Evolutionary conservation across 2,329 filamentous ascomycete genomes (phyloP).

Genomic region (Hypoxylon rubiginosum): DNA sequence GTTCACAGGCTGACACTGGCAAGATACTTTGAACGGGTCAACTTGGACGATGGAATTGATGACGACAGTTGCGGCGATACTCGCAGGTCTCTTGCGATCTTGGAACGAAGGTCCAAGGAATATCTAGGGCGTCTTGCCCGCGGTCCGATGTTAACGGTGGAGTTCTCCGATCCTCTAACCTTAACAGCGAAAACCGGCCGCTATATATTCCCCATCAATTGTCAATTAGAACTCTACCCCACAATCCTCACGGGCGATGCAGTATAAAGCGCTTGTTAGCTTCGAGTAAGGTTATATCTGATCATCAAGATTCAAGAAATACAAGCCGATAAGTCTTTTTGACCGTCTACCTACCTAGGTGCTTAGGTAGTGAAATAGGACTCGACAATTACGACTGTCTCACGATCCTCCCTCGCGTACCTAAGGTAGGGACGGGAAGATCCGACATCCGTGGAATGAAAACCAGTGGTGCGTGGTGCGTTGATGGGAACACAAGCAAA

Average conservation of each 20-base stretch:
- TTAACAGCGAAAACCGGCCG: slow-evolving; percentile 36
- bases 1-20: slow-evolving; percentile 10
- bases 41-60: slow-evolving; percentile 7
- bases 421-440: not conserved
- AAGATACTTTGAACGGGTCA: not conserved
- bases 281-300: not conserved
- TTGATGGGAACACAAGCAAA: not conserved
- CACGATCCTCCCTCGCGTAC: not conserved
- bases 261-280: not conserved
- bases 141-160: slow-evolving; percentile 18
- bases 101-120: not conserved
- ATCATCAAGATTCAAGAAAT: too few relatives aligned
- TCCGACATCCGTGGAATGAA: not conserved
- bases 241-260: slow-evolving; percentile 12
- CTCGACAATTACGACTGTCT: not conserved
- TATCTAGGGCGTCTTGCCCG: slow-evolving; percentile 4
- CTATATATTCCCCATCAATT: slow-evolving; percentile 30
- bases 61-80: not conserved
- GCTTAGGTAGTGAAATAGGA: too few relatives aligned
- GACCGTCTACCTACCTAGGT: too few relatives aligned
- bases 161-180: not conserved
- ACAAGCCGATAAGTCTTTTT: too few relatives aligned
- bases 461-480: not conserved
- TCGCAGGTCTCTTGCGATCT: not conserved
- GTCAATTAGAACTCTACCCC: slow-evolving; percentile 31